These are phyloP conservation scores for Funneliformis geosporum DNA, from an alignment of 192 early-diverging fungal genomes.

Conservation along the genomic window DNA sequence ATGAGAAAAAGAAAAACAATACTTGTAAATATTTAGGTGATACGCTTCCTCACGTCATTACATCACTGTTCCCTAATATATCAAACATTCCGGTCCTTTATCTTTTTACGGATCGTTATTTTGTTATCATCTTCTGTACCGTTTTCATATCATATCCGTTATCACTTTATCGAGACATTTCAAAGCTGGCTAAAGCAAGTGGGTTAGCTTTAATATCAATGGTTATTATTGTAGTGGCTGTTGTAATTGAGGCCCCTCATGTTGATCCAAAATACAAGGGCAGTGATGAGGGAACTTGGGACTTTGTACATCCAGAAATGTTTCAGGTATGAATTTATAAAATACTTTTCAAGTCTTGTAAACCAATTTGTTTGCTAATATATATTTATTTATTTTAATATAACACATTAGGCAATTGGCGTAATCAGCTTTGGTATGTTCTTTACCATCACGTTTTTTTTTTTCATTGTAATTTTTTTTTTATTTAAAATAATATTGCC, in stretches of 20 bases:
- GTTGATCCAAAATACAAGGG: constrained; percentile 57
- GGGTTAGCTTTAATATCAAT: constrained; percentile 83
- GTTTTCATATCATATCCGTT: constrained; percentile 80
- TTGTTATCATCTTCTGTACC: constrained; percentile 79
- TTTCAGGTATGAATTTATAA: constrained; percentile 52
- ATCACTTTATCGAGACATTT: constrained; percentile 84
- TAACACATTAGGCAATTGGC: constrained; percentile 57
- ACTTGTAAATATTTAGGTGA: constrained; percentile 68
- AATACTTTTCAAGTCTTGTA: background rate
- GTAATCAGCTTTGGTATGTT: constrained; percentile 84
- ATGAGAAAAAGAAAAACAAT: constrained; percentile 1
- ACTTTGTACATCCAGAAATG: constrained; percentile 53
- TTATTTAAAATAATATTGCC: constrained; percentile 12
- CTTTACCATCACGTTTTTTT: background rate
- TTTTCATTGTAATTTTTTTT: background rate
- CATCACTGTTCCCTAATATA: constrained; percentile 65
- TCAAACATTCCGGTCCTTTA: constrained; percentile 53
- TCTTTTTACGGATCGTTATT: constrained; percentile 66
- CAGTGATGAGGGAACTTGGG: constrained; percentile 38
- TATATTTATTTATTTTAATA: constrained; percentile 33
- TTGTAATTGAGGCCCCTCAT: constrained; percentile 68
- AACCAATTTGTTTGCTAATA: constrained; percentile 12
- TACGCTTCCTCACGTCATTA: constrained; percentile 83
- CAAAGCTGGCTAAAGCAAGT: constrained; percentile 86
- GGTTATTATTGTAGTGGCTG: constrained; percentile 72